Base-by-base conservation (phyloP, 208 protist species). In the Acanthamoeba royreba region DNA sequence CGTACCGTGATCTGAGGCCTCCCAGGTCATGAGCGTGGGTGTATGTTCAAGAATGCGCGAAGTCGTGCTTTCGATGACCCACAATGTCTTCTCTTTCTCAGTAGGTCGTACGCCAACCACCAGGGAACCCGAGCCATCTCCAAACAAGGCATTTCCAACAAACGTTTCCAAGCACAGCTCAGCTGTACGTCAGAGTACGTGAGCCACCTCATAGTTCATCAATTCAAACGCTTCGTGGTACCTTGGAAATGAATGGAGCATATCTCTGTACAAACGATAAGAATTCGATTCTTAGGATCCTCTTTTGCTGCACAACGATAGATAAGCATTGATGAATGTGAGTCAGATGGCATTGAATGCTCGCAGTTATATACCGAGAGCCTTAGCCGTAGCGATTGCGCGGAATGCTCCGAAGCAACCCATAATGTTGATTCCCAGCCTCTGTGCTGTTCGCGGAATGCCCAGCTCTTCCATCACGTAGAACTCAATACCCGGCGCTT, bases 201-300 rank as follows among this genome's bases (percentile, higher is more conserved):
- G 55, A 19, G 19, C 33, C 4, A 9, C 4, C 55, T 19, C 55
- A 28, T 5, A 28, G 49, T 19, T 9, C 49, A 55, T 19, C 9
- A 55, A 9, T 19, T 9, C 49, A 55, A 9, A 55, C 49, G n/a
- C 15, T 2, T n/a, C 25, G 63, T 4, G 9, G 4, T 25, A 86
- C 74, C 49, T 58, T 87, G 79, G 19, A 95, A 92, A 40, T 95
- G 94, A n/a, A 89, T 69, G 25, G 89, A 94, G 33, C 93, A 95
- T 13, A 95, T 45, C 45, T 95, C 94, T 42, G 94, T 93, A n/a
- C 94, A 95, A 28, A 93, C 72, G 19, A 95, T 53, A 0, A 95
- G 58, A 0, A 95, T 38, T 87, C 94, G 77, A 35, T 95, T 90
- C 43, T 83, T 89, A 4, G 89, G 33, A 35, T 91, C 40, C 3